Evolutionary conservation across 2,329 filamentous ascomycete species (phyloP), one percentile per base, ranked within the genome.

Genomic region (Cladophialophora bantiana): DNA sequence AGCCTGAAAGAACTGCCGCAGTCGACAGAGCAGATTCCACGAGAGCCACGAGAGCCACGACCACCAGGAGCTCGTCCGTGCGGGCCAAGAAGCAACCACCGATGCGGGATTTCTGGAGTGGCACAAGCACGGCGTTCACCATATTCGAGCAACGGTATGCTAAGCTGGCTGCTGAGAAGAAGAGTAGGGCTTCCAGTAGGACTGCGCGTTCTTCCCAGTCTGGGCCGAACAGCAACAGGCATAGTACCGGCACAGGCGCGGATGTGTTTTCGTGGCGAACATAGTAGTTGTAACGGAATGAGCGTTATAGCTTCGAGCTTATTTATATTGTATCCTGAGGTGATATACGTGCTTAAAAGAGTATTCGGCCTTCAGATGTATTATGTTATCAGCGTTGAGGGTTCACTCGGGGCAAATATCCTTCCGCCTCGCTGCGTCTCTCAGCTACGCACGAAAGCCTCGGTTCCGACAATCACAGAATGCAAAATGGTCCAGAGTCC

Each of bases 241-340:
- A 34, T 35, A 26, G 31, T 1, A 52, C 12, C 20, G 20, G 63
- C 15, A 20, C 26, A 18, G 55, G 54, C 18, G 45, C 59, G n/a
- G 34, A 64, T 48, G 40, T 59, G 34, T 64, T 53, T 53, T 36
- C 62, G 20, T 64, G 62, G 62, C 36, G 62, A 36, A 42, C n/a
- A 31, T 36, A 53, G 15, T 26, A 26, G 26, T 26, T n/a, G 15
- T 42, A 10, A 32, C 10, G 45, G 20, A 26, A 15, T 59, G 15
- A 45, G 6, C 3, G n/a, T 59, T 45, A 9, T 10, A 42, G 40
- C 40, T n/a, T n/a, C n/a, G 40, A 10, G 26, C 26, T 26, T 26
- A 26, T 26, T 26, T 26, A 3, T 26, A 26, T 26, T 26, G 26
- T 26, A 26, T 26, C 26, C 31, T 35, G 12, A 7, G 12, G 7